Conservation (phyloP, 768 basidiomycete species). For the Trametes coccinea region DNA sequence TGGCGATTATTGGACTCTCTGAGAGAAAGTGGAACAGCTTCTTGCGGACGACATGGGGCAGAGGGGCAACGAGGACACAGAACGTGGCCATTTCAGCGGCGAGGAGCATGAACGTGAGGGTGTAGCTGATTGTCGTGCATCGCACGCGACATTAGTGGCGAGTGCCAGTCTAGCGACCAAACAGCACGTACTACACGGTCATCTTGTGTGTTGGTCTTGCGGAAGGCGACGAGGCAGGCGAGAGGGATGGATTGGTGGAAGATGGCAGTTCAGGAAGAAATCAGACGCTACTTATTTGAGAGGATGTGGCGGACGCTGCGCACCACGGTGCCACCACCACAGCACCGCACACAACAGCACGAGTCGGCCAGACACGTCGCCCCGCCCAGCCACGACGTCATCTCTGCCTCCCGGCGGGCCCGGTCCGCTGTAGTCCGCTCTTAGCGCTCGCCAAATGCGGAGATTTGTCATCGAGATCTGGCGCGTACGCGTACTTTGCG, state of each 20-base stretch:
- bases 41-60: conserved; percentile 78
- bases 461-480: conserved; percentile 22
- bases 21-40: conserved; percentile 70
- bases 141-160: conserved; percentile 1
- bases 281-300: neutral
- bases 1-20: conserved; percentile 70
- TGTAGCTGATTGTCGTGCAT: conserved; percentile 51
- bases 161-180: too few relatives aligned
- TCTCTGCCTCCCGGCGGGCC: conserved; percentile 5
- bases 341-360: conserved; percentile 6
- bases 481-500: conserved; percentile 10
- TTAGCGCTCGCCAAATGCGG: neutral
- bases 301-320: neutral
- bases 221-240: neutral
- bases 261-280: conserved; percentile 10
- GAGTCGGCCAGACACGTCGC: conserved; percentile 22
- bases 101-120: conserved; percentile 78
- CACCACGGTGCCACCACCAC: conserved; percentile 10
- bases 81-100: conserved; percentile 87
- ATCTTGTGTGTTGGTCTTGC: conserved; percentile 31
- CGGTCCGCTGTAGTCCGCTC: neutral
- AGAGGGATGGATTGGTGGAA: neutral
- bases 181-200: conserved; percentile 47
- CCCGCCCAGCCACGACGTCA: conserved; percentile 21
- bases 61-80: conserved; percentile 78